Base-by-base conservation (phyloP, 106 monocot genomes). In the Acorus calamus region DNA sequence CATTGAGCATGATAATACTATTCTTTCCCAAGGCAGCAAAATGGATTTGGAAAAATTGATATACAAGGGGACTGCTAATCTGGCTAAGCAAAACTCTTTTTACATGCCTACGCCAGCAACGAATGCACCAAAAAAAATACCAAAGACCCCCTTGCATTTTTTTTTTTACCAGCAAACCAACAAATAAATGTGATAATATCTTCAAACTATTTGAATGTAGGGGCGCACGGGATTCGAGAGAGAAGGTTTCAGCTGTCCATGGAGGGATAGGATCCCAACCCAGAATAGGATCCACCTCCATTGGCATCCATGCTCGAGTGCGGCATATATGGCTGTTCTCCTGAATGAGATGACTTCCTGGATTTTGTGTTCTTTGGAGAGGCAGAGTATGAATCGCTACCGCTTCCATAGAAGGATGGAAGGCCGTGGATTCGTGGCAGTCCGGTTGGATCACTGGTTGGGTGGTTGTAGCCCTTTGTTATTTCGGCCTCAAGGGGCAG, bases 401-500 rank as follows among this genome's bases (percentile, higher is more conserved):
- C 66, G 2, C 65, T 43, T 5, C 82, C 46, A 49, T 83, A 86
- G 51, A 79, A 79, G 2, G 85, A 82, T 2, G 93, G 77, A 42
- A 86, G 71, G 41, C 79, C 83, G 53, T 86, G 78, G 6, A 83
- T 68, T 66, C 77, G 86, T 14, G 89, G 85, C 51, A 89, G 66
- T 14, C 89, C 89, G n/a, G 71, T 84, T 56, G 72, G n/a, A 70
- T 87, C 85, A 7, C 68, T n/a, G 7, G 77, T 85, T 57, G 81
- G 63, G 11, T 70, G 63, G 11, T 70, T 78, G 48, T 84, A 89
- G 41, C 90, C 94, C 64, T 85, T 96, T 52, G 87, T 84, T 7
- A 87, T 73, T 60, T 90, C 94, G 3, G 87, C 87, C 64, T 96
- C 94, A 44, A 90, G 73, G 9, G 94, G 90, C 46, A 96, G 71